Percentiles rank a stretch among this genome's conserved stretches.
Evolutionary conservation across 257 asterid species (phyloP).

Genomic region (Primulina tabacum): DNA sequence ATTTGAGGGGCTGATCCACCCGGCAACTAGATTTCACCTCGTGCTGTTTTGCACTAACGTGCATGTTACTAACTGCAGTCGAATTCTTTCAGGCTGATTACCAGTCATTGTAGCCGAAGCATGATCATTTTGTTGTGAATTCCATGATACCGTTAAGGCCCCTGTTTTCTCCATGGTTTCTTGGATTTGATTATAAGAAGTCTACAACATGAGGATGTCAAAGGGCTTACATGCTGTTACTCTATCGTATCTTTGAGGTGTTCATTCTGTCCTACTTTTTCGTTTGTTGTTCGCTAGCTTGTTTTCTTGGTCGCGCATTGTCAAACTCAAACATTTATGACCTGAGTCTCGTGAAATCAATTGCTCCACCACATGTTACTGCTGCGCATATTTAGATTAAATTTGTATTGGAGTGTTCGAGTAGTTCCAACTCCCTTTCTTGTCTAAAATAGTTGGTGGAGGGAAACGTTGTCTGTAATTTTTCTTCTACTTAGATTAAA

Average conservation of each 20-base stretch:
- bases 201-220: conserved; percentile 16
- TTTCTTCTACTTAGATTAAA: too few relatives aligned
- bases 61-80: conserved; percentile 21
- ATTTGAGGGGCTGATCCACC: not conserved
- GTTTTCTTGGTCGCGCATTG: not conserved
- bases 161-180: conserved; percentile 9
- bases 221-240: conserved; percentile 25
- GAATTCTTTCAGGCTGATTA: conserved; percentile 43
- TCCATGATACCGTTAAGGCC: conserved; percentile 18
- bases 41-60: conserved; percentile 16
- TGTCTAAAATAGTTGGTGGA: not conserved
- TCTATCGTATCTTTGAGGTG: not conserved
- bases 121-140: conserved; percentile 21
- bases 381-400: not conserved
- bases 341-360: not conserved
- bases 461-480: not conserved
- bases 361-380: not conserved
- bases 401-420: not conserved
- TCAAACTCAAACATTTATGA: not conserved
- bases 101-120: conserved; percentile 28
- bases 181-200: conserved; percentile 20
- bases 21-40: conserved; percentile 9
- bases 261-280: not conserved
- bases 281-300: not conserved
- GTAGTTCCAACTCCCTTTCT: not conserved